These are phyloP conservation scores for Capsella rubella DNA, from an alignment of 441 rosid genomes.

Conservation along the genomic window DNA sequence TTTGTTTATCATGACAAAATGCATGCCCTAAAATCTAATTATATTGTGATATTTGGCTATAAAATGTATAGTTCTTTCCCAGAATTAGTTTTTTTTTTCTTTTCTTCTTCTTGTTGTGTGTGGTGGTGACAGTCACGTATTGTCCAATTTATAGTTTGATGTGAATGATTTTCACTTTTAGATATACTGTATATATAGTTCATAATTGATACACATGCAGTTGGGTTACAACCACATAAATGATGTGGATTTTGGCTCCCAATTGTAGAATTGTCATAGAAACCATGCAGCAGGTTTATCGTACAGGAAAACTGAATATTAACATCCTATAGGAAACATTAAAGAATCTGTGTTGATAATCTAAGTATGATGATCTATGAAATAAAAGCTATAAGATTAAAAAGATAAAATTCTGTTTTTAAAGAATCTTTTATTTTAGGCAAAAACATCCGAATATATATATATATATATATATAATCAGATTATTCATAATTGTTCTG, in stretches of 20 bases:
- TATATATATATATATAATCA: not conserved
- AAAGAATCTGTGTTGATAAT: not conserved
- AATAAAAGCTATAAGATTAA: not conserved
- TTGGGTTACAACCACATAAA: not conserved
- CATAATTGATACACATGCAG: not conserved
- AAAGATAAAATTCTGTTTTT: too few species aligned
- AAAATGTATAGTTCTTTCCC: not conserved
- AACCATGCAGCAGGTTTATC: not conserved
- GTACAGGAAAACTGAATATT: not conserved
- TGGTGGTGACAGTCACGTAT: not conserved
- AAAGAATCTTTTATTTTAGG: not conserved
- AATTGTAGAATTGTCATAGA: not conserved
- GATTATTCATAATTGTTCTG: not conserved
- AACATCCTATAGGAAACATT: not conserved
- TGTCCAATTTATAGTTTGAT: not conserved
- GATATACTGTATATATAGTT: not conserved
- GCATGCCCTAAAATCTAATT: not conserved
- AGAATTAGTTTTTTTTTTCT: not conserved
- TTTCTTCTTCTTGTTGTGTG: too few species aligned
- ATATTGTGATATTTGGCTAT: not conserved
- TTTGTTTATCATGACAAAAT: not conserved
- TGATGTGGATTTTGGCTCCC: not conserved
- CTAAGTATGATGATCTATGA: not conserved
- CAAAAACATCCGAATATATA: not conserved
- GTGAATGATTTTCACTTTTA: not conserved